A percentile compares a stretch with the other conserved stretches of the same genome.
phyloP scores from a whole-genome alignment of 2,329 filamentous ascomycete genomes.

The Paecilomyces variotii region DNA sequence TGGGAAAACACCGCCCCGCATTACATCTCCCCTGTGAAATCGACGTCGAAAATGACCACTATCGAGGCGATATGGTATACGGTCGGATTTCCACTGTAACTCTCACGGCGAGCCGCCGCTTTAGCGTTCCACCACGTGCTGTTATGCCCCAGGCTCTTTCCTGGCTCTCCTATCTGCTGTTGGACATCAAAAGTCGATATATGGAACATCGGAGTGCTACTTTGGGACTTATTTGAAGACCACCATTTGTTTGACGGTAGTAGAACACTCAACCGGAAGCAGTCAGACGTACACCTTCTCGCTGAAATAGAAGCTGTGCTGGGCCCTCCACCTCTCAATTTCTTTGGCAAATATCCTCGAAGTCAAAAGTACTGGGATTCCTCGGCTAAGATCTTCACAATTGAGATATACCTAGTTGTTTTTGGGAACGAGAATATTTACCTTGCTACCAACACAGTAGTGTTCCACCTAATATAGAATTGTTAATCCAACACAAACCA shows the following conservation, averaged over 20 bases:
- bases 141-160: too few species aligned
- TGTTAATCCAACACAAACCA: too few species aligned
- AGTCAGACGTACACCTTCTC: slow-evolving; percentile 9
- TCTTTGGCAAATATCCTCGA: slow-evolving; percentile 1
- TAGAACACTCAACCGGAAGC: slow-evolving; percentile 2
- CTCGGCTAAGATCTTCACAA: slow-evolving; percentile 1
- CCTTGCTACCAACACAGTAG: too few species aligned
- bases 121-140: too few species aligned
- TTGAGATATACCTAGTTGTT: background rate
- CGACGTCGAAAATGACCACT: too few species aligned
- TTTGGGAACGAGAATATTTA: too few species aligned
- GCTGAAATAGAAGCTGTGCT: slow-evolving; percentile 12
- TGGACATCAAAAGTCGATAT: slow-evolving; percentile 20
- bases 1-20: background rate
- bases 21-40: background rate
- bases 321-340: slow-evolving; percentile 6
- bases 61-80: too few species aligned
- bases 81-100: too few species aligned
- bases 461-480: too few species aligned
- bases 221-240: slow-evolving; percentile 12
- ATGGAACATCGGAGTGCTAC: slow-evolving; percentile 20
- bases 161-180: background rate
- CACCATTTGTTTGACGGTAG: slow-evolving; percentile 9
- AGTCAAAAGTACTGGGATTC: slow-evolving; percentile 8
- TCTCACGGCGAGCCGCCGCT: too few species aligned